These are phyloP conservation scores for Amylostereum areolatum DNA, from an alignment of 1,284 basidiomycete species.

Conservation along the genomic window DNA sequence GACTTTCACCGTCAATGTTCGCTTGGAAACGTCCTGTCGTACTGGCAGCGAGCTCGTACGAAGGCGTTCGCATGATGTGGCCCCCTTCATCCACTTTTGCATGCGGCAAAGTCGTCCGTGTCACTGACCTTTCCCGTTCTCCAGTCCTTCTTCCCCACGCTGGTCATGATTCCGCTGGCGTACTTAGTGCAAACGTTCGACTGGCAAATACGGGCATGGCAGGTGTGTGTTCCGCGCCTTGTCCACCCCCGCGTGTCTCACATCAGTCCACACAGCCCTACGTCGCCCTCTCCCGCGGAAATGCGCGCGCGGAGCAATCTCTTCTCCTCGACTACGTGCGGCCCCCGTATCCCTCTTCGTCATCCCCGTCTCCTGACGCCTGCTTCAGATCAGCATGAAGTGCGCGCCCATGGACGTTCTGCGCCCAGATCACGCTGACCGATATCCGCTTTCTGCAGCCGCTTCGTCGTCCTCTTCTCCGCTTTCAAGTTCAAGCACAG, in stretches of 20 bases:
- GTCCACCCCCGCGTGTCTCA: constrained; percentile 16
- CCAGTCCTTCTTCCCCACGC: constrained; percentile 55
- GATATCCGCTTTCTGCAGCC: constrained; percentile 2
- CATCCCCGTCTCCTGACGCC: constrained; percentile 1
- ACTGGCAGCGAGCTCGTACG: too few relatives aligned
- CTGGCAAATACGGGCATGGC: constrained; percentile 19
- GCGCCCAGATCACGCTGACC: neutral
- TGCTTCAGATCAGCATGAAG: constrained; percentile 28
- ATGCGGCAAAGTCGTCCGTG: neutral
- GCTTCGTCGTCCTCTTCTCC: neutral
- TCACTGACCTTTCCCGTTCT: constrained; percentile 1
- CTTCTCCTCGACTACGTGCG: constrained; percentile 60
- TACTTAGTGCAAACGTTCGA: constrained; percentile 15
- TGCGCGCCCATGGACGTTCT: constrained; percentile 17
- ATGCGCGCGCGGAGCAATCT: constrained; percentile 45
- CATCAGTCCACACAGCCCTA: constrained; percentile 38
- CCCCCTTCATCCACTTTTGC: too few relatives aligned
- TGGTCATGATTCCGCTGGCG: constrained; percentile 29
- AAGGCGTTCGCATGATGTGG: too few relatives aligned
- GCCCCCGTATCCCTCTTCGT: too few relatives aligned
- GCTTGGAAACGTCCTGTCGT: too few relatives aligned
- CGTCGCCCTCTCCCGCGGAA: constrained; percentile 43
- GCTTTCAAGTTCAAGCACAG: constrained; percentile 32
- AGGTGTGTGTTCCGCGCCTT: constrained; percentile 31
- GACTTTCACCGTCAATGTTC: too few relatives aligned